A percentile compares a stretch with the other conserved stretches of the same genome.
Conservation (phyloP, 164 flowering plant species). For the Protea cynaroides region DNA sequence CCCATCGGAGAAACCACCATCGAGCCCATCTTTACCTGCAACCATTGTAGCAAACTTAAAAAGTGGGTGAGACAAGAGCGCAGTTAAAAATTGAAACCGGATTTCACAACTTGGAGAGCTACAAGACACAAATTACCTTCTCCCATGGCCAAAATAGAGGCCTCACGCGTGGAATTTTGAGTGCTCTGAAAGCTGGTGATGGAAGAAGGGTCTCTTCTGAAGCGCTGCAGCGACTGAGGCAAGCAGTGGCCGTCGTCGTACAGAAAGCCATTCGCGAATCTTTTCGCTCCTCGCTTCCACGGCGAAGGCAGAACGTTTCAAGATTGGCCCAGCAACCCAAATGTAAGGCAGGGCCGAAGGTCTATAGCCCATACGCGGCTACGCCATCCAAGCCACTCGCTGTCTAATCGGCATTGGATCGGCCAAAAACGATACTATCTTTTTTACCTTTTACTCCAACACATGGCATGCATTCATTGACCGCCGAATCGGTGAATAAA, state of each 20-base stretch:
- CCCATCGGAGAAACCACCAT: constrained; percentile 91
- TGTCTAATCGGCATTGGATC: no score
- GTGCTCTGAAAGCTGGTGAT: constrained; percentile 19
- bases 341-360: no score
- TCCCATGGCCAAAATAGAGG: constrained; percentile 66
- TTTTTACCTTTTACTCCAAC: no score
- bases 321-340: constrained; percentile 2
- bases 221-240: constrained; percentile 16
- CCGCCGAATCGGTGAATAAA: no score
- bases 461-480: no score
- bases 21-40: constrained; percentile 79
- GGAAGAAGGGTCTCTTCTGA: constrained; percentile 20
- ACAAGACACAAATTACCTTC: constrained; percentile 26
- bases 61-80: no score
- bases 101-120: neutral
- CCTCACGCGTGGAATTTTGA: constrained; percentile 32
- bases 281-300: neutral
- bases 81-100: no score
- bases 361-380: no score
- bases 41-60: neutral
- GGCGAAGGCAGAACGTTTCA: neutral
- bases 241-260: constrained; percentile 13
- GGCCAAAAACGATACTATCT: no score
- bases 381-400: no score
- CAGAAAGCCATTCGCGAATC: constrained; percentile 20